A percentile compares a stretch with the other conserved stretches of the same genome.
These are phyloP conservation scores for Colletotrichum endophyticum DNA, from an alignment of 2,329 filamentous ascomycete species.

Conservation along the genomic window DNA sequence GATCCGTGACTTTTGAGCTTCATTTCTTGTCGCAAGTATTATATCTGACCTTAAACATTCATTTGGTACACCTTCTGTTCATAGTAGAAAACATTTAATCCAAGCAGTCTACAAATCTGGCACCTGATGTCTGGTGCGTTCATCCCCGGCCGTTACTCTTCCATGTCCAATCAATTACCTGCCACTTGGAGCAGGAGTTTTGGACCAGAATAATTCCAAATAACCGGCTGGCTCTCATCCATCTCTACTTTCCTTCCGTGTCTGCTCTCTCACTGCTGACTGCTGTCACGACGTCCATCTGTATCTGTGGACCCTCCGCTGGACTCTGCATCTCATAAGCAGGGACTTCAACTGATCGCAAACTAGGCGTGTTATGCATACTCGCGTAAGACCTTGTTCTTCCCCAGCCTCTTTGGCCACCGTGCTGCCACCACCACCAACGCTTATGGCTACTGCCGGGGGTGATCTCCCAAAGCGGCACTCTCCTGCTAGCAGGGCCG, in stretches of 20 bases:
- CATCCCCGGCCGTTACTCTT: too few relatives aligned
- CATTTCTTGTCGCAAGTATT: too few relatives aligned
- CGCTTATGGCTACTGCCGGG: background rate
- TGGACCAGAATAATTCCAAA: too few relatives aligned
- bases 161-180: too few relatives aligned
- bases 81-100: too few relatives aligned
- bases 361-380: background rate
- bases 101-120: too few relatives aligned
- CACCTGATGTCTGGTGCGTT: rapidly evolving
- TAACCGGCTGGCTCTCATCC: background rate
- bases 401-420: slow-evolving; percentile 6
- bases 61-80: rapidly evolving
- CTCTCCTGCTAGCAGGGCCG: background rate
- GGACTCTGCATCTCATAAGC: background rate
- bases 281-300: slow-evolving; percentile 47
- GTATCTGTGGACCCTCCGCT: slow-evolving; percentile 30
- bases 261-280: slow-evolving; percentile 40
- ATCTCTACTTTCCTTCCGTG: background rate
- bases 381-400: slow-evolving; percentile 2
- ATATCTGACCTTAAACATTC: too few relatives aligned
- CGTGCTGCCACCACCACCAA: slow-evolving; percentile 19
- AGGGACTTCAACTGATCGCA: background rate
- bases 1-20: too few relatives aligned
- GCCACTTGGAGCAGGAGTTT: too few relatives aligned
- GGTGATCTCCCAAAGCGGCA: background rate